Conservation (phyloP, 2,329 filamentous ascomycete species). For the Xenosphaeropsis pyriputrescens region DNA sequence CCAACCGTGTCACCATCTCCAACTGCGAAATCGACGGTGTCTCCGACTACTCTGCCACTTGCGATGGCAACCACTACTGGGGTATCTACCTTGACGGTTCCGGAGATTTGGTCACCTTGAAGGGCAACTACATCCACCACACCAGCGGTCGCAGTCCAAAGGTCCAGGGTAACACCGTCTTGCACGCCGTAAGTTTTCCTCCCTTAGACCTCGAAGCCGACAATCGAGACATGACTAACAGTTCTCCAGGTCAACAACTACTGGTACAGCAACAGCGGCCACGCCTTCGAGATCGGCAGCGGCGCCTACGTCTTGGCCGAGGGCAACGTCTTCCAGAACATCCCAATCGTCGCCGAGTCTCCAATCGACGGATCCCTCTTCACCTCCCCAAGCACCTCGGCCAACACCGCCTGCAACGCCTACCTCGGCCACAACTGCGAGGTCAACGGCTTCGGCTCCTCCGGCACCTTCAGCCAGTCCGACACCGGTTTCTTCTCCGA, state of each 20-base stretch:
- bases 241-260: slow-evolving; percentile 22
- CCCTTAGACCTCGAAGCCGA: no score
- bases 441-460: slow-evolving; percentile 8
- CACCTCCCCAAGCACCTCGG: neutral
- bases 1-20: slow-evolving; percentile 26
- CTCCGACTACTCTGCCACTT: slow-evolving; percentile 25
- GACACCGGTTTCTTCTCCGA: slow-evolving; percentile 15
- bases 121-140: slow-evolving; percentile 28
- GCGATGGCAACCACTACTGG: slow-evolving; percentile 32
- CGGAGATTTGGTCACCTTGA: slow-evolving; percentile 24
- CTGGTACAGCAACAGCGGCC: slow-evolving; percentile 24
- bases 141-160: slow-evolving; percentile 27
- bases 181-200: slow-evolving; percentile 14
- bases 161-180: slow-evolving; percentile 17
- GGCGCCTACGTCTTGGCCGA: slow-evolving; percentile 22
- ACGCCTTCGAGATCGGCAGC: slow-evolving; percentile 26
- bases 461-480: slow-evolving; percentile 15
- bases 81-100: slow-evolving; percentile 24
- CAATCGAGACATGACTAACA: no score
- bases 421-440: slow-evolving; percentile 9
- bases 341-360: slow-evolving; percentile 18
- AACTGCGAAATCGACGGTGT: slow-evolving; percentile 29
- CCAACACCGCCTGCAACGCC: slow-evolving; percentile 6
- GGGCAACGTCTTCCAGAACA: slow-evolving; percentile 27
- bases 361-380: slow-evolving; percentile 8